A percentile compares a stretch with the other conserved stretches of the same genome.
These are phyloP conservation scores for Albatrellus ellisii DNA, from an alignment of 768 basidiomycete species.

Conservation along the genomic window DNA sequence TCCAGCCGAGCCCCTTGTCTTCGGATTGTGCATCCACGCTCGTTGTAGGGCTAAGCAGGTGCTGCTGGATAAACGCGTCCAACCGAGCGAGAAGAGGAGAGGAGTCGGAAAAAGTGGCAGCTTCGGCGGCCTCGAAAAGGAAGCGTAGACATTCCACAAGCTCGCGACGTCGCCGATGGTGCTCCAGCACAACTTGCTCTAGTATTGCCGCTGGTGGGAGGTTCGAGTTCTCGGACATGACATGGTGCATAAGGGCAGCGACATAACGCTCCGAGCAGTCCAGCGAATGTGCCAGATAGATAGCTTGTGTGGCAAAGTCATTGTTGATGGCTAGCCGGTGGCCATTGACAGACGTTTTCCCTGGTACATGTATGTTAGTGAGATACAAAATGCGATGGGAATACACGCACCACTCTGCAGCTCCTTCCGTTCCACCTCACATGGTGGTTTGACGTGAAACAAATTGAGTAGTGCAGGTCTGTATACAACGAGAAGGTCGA, in stretches of 20 bases:
- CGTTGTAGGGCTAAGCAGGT: constrained; percentile 34
- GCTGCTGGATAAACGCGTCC: constrained; percentile 37
- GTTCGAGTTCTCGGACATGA: constrained; percentile 55
- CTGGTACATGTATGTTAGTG: constrained; percentile 25
- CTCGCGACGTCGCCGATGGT: constrained; percentile 55
- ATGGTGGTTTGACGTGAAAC: constrained; percentile 52
- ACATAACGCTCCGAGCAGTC: constrained; percentile 72
- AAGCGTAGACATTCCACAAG: constrained; percentile 59
- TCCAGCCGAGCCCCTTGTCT: constrained; percentile 35
- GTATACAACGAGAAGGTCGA: constrained; percentile 59
- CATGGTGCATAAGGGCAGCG: constrained; percentile 52
- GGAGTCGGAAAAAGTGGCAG: constrained; percentile 30
- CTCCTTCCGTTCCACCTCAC: constrained; percentile 52
- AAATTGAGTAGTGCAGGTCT: constrained; percentile 48
- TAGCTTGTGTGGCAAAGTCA: constrained; percentile 65
- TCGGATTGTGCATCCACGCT: constrained; percentile 15
- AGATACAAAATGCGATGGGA: not conserved
- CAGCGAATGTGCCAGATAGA: constrained; percentile 74
- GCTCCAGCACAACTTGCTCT: constrained; percentile 53
- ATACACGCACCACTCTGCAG: constrained; percentile 44
- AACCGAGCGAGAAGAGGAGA: constrained; percentile 38
- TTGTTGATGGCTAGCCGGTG: constrained; percentile 60
- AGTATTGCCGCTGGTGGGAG: constrained; percentile 40
- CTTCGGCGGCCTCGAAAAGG: constrained; percentile 52
- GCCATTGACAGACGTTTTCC: constrained; percentile 51